Conservation (phyloP, 2,329 filamentous ascomycete species). For the Lachnellula occidentalis region DNA sequence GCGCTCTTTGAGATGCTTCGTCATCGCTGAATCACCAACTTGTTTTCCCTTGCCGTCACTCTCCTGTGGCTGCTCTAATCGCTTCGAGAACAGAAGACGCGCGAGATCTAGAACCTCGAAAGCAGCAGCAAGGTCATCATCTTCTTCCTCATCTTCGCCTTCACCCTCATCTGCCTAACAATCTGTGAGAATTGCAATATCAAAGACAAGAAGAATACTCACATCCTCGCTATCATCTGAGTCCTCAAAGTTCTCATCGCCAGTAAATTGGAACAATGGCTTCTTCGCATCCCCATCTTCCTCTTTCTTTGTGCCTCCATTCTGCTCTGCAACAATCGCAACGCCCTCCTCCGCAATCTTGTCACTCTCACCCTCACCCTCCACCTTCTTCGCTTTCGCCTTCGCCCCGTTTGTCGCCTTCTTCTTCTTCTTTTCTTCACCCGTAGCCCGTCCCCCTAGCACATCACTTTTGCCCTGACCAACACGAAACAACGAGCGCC, state of each 20-base stretch:
- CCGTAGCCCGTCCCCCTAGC: constrained; percentile 71
- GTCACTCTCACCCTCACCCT: constrained; percentile 32
- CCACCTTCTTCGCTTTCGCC: constrained; percentile 32
- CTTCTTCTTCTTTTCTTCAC: constrained; percentile 43
- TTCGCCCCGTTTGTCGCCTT: constrained; percentile 39
- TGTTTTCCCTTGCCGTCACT: constrained; percentile 43
- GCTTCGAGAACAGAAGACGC: constrained; percentile 57
- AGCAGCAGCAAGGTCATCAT: constrained; percentile 71
- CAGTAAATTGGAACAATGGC: constrained; percentile 84
- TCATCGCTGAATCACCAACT: constrained; percentile 33
- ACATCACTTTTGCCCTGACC: constrained; percentile 94
- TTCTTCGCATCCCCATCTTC: constrained; percentile 51
- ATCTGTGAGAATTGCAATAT: constrained; percentile 37
- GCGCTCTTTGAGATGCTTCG: constrained; percentile 69
- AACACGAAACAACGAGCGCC: constrained; percentile 87
- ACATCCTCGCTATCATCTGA: constrained; percentile 65
- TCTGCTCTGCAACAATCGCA: constrained; percentile 33
- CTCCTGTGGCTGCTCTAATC: constrained; percentile 45
- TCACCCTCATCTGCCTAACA: constrained; percentile 38
- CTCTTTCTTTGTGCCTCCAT: constrained; percentile 30
- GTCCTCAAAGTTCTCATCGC: constrained; percentile 88
- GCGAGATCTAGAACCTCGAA: constrained; percentile 82
- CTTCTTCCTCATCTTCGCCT: constrained; percentile 50
- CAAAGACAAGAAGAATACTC: constrained; percentile 40
- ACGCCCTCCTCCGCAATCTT: constrained; percentile 43